Conservation (phyloP, 257 asterid species). For the Voacanga thouarsii region DNA sequence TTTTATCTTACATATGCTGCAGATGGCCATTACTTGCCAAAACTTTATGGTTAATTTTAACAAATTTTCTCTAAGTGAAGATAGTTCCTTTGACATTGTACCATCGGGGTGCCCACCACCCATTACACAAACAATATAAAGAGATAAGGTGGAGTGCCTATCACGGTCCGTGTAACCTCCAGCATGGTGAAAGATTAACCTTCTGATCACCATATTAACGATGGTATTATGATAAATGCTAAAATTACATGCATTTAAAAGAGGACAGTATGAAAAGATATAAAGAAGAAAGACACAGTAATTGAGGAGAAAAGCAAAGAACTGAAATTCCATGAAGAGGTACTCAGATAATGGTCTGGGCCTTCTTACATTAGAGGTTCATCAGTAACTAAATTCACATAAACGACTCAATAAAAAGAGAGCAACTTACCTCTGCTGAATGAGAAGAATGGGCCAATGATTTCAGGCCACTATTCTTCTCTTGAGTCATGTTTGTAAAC, state of each 20-base stretch:
- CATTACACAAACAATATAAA: background rate
- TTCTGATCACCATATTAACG: background rate
- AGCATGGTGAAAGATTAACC: background rate
- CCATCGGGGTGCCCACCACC: background rate
- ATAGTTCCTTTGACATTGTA: background rate
- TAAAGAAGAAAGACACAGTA: background rate
- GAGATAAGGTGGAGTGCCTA: background rate
- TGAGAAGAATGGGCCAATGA: slow-evolving; percentile 44
- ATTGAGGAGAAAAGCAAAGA: background rate
- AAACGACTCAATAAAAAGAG: slow-evolving; percentile 2
- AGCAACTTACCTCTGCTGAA: slow-evolving; percentile 46
- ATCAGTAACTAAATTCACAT: background rate
- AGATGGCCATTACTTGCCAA: background rate
- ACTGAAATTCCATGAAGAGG: background rate
- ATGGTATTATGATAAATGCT: background rate
- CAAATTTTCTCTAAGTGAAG: background rate
- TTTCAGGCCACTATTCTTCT: slow-evolving; percentile 59
- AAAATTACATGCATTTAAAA: background rate
- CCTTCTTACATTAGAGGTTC: background rate
- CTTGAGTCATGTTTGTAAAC: slow-evolving; percentile 49
- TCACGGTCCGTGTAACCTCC: background rate
- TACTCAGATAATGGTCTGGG: background rate
- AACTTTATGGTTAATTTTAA: background rate
- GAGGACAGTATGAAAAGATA: background rate
- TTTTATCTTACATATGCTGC: background rate